Conservation (phyloP, 345 rosid genomes). For the Eucalyptus marginata region DNA sequence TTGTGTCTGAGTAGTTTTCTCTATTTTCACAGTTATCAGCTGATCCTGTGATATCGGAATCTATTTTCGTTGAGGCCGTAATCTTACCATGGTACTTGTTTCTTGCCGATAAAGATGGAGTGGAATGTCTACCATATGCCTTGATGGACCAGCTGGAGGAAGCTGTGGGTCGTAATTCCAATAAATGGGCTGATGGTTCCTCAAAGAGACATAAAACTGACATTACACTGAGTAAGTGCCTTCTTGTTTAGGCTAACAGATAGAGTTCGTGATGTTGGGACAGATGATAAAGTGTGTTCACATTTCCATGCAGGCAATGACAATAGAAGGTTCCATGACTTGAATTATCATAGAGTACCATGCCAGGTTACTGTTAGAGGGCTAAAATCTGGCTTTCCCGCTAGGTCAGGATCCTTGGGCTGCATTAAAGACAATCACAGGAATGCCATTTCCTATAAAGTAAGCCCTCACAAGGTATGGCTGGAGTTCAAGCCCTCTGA, state of each 20-base stretch:
- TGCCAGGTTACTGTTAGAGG: constrained; percentile 44
- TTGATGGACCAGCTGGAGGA: neutral
- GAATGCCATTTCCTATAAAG: constrained; percentile 3
- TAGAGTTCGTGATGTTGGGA: neutral
- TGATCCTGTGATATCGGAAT: constrained; percentile 19
- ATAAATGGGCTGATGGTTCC: constrained; percentile 17
- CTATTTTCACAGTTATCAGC: constrained; percentile 26
- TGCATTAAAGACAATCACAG: constrained; percentile 8
- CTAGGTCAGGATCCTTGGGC: constrained; percentile 31
- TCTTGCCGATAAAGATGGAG: constrained; percentile 34
- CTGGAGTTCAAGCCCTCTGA: constrained; percentile 45
- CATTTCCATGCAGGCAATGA: neutral
- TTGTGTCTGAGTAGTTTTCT: neutral
- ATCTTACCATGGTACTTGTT: constrained; percentile 67
- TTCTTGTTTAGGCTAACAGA: neutral
- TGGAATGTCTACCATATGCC: neutral
- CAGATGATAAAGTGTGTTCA: neutral
- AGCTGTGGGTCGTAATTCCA: neutral
- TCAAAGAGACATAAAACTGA: constrained; percentile 36
- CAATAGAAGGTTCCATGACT: neutral
- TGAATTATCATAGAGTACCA: constrained; percentile 19
- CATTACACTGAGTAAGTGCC: neutral
- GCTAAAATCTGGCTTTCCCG: constrained; percentile 1
- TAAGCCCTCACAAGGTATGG: constrained; percentile 31
- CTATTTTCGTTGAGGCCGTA: constrained; percentile 52